phyloP scores from a whole-genome alignment of 129 eudicot genomes.

The Apium graveolens region DNA sequence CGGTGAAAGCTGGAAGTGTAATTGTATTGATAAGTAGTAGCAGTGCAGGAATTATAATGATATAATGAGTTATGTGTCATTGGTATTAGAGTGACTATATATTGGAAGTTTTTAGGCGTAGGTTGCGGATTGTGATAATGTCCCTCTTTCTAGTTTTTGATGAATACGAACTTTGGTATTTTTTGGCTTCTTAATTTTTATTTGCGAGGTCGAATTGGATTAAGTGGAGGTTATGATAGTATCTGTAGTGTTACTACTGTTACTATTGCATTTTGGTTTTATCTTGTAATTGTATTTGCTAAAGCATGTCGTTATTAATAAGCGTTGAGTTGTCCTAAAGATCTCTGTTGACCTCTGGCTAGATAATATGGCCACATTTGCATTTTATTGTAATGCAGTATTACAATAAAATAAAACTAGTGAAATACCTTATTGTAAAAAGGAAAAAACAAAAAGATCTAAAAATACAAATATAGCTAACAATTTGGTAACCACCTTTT shows the following conservation, averaged over 20 bases:
- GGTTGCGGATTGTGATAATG: not conserved
- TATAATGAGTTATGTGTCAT: not conserved
- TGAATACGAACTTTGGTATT: too few species aligned
- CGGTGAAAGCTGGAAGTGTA: not conserved
- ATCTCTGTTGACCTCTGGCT: not conserved
- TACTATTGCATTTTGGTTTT: too few species aligned
- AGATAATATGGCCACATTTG: not conserved
- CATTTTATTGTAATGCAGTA: too few species aligned
- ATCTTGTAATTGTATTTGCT: not conserved
- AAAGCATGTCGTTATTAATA: not conserved
- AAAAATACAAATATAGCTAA: not conserved
- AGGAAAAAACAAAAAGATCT: not conserved
- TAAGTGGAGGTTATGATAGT: not conserved
- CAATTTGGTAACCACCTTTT: not conserved
- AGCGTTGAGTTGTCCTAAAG: not conserved
- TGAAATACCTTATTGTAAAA: too few species aligned
- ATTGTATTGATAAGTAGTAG: not conserved
- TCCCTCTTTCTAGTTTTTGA: too few species aligned
- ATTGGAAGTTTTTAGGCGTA: not conserved
- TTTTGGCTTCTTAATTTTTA: not conserved
- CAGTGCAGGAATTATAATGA: not conserved
- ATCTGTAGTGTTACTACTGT: not conserved
- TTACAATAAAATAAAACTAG: too few species aligned
- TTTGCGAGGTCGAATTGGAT: not conserved
- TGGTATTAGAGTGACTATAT: not conserved